Conservation (phyloP, 1,284 basidiomycete genomes). For the Irpex sp. region DNA sequence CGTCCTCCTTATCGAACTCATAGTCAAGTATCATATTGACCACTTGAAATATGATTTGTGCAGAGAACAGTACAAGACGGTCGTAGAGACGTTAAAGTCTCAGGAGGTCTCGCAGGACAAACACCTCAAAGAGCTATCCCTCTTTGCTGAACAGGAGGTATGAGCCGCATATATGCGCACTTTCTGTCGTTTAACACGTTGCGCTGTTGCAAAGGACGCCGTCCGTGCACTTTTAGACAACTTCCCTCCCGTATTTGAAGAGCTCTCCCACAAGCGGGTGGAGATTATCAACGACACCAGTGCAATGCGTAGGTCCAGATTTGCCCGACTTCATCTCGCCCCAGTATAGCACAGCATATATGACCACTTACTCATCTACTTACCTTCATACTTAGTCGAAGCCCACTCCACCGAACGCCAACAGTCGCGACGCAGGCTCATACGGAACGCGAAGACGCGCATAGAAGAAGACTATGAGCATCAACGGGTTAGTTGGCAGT, state of each 20-base stretch:
- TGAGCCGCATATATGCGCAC: background rate
- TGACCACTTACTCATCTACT: no score
- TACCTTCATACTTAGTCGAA: slow-evolving; percentile 26
- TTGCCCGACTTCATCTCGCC: no score
- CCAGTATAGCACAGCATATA: no score
- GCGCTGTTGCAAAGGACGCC: slow-evolving; percentile 25
- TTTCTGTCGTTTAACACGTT: background rate
- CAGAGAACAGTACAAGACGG: slow-evolving; percentile 26
- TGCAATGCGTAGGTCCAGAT: slow-evolving; percentile 29
- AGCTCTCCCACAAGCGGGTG: slow-evolving; percentile 32
- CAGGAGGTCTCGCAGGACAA: slow-evolving; percentile 24
- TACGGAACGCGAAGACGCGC: slow-evolving; percentile 31
- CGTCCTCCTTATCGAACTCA: slow-evolving; percentile 2
- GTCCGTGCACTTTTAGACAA: slow-evolving; percentile 27
- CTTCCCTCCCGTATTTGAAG: slow-evolving; percentile 31
- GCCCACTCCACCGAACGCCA: slow-evolving; percentile 30
- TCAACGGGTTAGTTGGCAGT: slow-evolving; percentile 32
- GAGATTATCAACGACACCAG: slow-evolving; percentile 33
- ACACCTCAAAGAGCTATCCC: slow-evolving; percentile 19
- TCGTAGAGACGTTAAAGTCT: slow-evolving; percentile 22
- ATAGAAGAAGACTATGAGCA: slow-evolving; percentile 39
- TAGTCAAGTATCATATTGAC: background rate
- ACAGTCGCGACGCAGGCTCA: slow-evolving; percentile 33
- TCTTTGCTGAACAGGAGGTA: slow-evolving; percentile 27
- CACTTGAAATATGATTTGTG: no score